These are phyloP conservation scores for Casaregolazyma suthepensis DNA, from an alignment of 1,139 yeast species.

Conservation along the genomic window DNA sequence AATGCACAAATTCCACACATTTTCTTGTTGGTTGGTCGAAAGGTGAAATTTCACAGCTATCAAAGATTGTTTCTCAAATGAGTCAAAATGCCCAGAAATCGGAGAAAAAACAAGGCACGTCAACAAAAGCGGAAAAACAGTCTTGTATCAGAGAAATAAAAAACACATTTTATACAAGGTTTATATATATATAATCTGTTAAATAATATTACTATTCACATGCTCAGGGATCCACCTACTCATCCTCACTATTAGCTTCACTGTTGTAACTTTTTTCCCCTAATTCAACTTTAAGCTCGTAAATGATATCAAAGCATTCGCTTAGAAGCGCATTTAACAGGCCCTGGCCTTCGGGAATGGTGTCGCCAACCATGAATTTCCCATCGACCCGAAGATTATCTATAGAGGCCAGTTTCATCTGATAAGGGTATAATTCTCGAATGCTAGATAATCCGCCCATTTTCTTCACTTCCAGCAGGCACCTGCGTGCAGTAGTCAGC, in stretches of 20 bases:
- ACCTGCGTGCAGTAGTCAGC: conserved; percentile 80
- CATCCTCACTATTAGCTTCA: conserved; percentile 6
- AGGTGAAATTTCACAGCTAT: background rate
- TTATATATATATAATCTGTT: background rate
- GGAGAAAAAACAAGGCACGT: background rate
- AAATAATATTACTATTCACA: conserved; percentile 1
- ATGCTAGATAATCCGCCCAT: conserved; percentile 85
- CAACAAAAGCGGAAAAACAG: background rate
- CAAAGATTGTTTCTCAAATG: conserved; percentile 6
- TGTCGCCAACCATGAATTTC: conserved; percentile 77
- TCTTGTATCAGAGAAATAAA: background rate
- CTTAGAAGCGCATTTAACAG: conserved; percentile 82
- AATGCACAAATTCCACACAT: conserved; percentile 99
- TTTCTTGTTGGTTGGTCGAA: background rate
- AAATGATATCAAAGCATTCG: conserved; percentile 88
- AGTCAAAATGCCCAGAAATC: conserved; percentile 4
- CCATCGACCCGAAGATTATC: conserved; percentile 87
- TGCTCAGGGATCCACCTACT: background rate
- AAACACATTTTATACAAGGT: background rate
- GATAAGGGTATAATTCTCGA: conserved; percentile 90
- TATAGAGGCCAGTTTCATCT: conserved; percentile 83
- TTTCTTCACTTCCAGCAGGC: conserved; percentile 80
- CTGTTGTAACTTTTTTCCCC: conserved; percentile 47
- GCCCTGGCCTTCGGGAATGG: conserved; percentile 96
- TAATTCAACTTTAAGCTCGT: conserved; percentile 83